Evolutionary conservation across 768 basidiomycete species (phyloP).

Genomic region (Lactarius tabidus): DNA sequence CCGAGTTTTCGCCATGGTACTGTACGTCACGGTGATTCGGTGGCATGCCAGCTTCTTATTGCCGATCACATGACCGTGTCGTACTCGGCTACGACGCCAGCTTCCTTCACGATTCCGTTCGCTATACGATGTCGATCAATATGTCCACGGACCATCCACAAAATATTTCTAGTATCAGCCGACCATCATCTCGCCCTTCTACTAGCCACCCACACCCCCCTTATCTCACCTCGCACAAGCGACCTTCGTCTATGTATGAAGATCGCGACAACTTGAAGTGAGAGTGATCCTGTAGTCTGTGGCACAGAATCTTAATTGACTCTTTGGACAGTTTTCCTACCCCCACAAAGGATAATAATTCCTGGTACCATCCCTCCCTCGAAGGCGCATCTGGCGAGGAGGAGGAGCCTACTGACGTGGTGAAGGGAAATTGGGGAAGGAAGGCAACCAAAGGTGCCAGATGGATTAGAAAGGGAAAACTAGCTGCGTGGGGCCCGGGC

Average conservation of each 20-base stretch:
- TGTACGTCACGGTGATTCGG: background rate
- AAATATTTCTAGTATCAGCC: constrained; percentile 20
- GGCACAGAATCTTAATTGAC: background rate
- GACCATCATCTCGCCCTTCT: constrained; percentile 26
- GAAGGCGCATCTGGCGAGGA: constrained; percentile 64
- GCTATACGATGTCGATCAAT: constrained; percentile 21
- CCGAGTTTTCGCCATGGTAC: constrained; percentile 34
- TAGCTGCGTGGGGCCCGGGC: constrained; percentile 77
- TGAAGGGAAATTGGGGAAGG: constrained; percentile 79
- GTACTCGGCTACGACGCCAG: background rate
- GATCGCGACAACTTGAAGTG: constrained; percentile 15
- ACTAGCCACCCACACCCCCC: constrained; percentile 22
- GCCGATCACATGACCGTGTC: background rate
- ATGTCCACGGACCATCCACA: constrained; percentile 27
- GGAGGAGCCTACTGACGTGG: constrained; percentile 41
- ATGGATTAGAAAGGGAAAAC: constrained; percentile 80
- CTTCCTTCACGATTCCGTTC: background rate
- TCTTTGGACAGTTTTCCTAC: constrained; percentile 14
- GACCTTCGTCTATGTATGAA: constrained; percentile 20
- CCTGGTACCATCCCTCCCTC: constrained; percentile 83
- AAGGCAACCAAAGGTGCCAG: constrained; percentile 72
- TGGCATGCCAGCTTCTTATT: background rate
- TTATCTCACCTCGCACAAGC: constrained; percentile 20
- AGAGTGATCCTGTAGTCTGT: background rate
- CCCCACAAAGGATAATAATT: constrained; percentile 60